Conservation (phyloP, 495 filamentous ascomycete species). For the Hyaloscypha finlandica region DNA sequence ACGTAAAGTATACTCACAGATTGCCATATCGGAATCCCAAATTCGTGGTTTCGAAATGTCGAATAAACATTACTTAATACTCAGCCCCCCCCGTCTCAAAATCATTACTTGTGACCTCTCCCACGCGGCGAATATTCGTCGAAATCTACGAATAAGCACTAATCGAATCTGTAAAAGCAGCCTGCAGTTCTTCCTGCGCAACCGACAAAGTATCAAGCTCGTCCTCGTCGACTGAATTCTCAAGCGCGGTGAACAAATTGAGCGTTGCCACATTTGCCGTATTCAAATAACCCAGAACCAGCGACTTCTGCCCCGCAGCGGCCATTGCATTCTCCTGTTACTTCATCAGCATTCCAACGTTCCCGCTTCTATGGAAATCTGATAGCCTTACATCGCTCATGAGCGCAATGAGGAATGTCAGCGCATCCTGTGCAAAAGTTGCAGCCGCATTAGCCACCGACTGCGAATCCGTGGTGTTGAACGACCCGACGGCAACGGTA, state of each 20-base stretch:
- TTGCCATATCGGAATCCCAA: neutral
- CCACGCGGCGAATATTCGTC: neutral
- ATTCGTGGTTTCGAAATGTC: neutral
- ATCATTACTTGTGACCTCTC: neutral
- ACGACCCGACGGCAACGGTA: neutral
- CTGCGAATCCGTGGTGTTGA: neutral
- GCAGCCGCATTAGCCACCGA: neutral
- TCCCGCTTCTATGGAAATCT: neutral
- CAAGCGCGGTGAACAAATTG: neutral
- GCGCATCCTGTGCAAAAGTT: neutral
- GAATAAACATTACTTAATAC: neutral
- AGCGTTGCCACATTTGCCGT: neutral
- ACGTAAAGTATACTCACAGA: neutral
- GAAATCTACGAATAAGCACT: neutral
- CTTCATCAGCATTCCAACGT: neutral
- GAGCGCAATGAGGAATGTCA: neutral
- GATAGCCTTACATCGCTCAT: neutral
- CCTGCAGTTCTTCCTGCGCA: neutral
- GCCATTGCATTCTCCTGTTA: neutral
- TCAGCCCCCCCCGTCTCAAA: neutral
- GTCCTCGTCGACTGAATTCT: neutral
- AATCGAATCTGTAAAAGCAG: neutral
- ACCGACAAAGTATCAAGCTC: neutral
- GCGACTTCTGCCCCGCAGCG: neutral
- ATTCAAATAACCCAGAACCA: neutral